Evolutionary conservation across 345 rosid genomes (phyloP).

Genomic region (Salix suchowensis): DNA sequence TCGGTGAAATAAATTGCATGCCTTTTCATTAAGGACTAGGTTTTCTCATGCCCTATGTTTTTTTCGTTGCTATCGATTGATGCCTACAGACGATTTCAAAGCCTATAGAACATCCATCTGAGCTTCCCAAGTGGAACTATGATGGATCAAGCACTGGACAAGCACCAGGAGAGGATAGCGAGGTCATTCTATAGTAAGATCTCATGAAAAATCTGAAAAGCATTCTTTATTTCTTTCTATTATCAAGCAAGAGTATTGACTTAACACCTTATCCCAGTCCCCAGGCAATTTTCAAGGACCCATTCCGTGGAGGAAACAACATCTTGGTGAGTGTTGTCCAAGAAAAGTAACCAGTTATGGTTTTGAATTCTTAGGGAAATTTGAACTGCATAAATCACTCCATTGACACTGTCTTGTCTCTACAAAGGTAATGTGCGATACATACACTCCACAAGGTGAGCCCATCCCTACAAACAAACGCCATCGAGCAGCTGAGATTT

Average conservation of each 20-base stretch:
- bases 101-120: conserved; percentile 88
- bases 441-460: conserved; percentile 93
- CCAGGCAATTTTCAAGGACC: conserved; percentile 92
- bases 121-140: conserved; percentile 98
- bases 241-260: conserved; percentile 13
- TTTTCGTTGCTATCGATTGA: background rate
- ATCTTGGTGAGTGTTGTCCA: conserved; percentile 63
- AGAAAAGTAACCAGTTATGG: background rate
- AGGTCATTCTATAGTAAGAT: conserved; percentile 93
- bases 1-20: conserved; percentile 1
- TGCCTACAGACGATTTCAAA: conserved; percentile 60
- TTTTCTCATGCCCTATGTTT: conserved; percentile 10
- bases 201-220: background rate
- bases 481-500: conserved; percentile 74
- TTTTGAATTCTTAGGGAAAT: background rate
- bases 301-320: conserved; percentile 94
- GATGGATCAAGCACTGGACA: conserved; percentile 99
- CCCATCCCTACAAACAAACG: conserved; percentile 99
- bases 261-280: conserved; percentile 49
- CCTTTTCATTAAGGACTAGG: background rate
- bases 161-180: conserved; percentile 97
- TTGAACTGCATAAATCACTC: background rate
- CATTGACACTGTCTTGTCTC: conserved; percentile 10
- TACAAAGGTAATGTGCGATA: conserved; percentile 75
- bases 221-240: background rate